A percentile compares a stretch with the other conserved stretches of the same genome.
These are phyloP conservation scores for Neurospora sp. DNA, from an alignment of 495 filamentous ascomycete genomes.

Conservation along the genomic window DNA sequence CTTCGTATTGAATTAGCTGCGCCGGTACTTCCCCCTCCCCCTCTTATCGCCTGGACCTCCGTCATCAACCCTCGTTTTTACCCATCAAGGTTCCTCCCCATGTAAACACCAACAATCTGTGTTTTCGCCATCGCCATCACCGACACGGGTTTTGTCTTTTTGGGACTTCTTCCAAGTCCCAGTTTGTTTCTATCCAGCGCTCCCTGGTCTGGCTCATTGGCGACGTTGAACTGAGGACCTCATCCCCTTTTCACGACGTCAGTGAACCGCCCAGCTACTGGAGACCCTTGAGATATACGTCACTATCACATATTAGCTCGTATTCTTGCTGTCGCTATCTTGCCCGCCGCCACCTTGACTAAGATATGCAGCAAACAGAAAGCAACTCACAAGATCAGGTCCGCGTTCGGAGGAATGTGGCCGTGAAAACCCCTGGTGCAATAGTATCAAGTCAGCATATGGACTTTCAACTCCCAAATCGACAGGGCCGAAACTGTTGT, in stretches of 20 bases:
- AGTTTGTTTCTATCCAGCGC: background rate
- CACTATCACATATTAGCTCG: constrained; percentile 20
- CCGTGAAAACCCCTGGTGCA: constrained; percentile 51
- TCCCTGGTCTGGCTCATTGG: background rate
- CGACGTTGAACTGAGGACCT: background rate
- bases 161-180: background rate
- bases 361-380: background rate
- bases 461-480: background rate
- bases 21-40: background rate
- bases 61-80: background rate
- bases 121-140: background rate
- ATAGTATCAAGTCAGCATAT: background rate
- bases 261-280: background rate
- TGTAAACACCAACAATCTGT: background rate
- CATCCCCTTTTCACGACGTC: background rate
- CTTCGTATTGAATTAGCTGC: background rate
- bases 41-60: background rate
- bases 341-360: constrained; percentile 6
- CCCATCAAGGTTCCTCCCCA: background rate
- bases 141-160: background rate
- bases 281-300: constrained; percentile 41
- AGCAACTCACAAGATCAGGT: constrained; percentile 44
- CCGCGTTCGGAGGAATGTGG: constrained; percentile 46
- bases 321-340: background rate
- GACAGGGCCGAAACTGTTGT: background rate